Conservation (phyloP, 2,329 filamentous ascomycete genomes). For the Claviceps capensis region DNA sequence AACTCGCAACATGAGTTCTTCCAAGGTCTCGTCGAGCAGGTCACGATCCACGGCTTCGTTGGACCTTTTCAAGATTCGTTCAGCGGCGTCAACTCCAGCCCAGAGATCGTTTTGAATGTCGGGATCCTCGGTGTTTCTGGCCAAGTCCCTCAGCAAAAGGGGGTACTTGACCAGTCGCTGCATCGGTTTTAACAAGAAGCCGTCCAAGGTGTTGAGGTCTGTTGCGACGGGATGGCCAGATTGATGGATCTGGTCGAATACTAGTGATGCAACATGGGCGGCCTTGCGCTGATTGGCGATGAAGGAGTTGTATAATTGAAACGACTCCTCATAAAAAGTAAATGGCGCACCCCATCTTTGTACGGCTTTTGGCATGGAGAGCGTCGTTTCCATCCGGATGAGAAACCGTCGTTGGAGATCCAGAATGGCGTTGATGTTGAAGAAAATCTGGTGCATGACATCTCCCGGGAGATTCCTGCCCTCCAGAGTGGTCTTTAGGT, state of each 20-base stretch:
- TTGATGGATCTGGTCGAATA: conserved; percentile 73
- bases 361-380: conserved; percentile 58
- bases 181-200: conserved; percentile 92
- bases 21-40: conserved; percentile 67
- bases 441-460: conserved; percentile 83
- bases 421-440: conserved; percentile 88
- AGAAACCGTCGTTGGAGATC: conserved; percentile 93
- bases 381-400: conserved; percentile 91
- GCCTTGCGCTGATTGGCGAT: conserved; percentile 94
- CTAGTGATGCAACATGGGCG: conserved; percentile 66
- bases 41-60: conserved; percentile 87
- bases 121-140: conserved; percentile 70
- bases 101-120: conserved; percentile 58
- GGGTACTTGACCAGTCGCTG: conserved; percentile 93
- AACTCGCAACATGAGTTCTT: conserved; percentile 68
- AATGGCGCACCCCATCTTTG: conserved; percentile 97
- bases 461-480: conserved; percentile 82
- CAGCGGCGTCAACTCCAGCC: conserved; percentile 67
- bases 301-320: conserved; percentile 90
- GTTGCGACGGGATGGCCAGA: conserved; percentile 70
- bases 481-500: conserved; percentile 80
- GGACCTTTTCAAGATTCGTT: conserved; percentile 67
- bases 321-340: conserved; percentile 68
- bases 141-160: conserved; percentile 75
- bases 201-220: conserved; percentile 76